These are phyloP conservation scores for Pholiota microspora DNA, from an alignment of 768 basidiomycete genomes.

Conservation along the genomic window DNA sequence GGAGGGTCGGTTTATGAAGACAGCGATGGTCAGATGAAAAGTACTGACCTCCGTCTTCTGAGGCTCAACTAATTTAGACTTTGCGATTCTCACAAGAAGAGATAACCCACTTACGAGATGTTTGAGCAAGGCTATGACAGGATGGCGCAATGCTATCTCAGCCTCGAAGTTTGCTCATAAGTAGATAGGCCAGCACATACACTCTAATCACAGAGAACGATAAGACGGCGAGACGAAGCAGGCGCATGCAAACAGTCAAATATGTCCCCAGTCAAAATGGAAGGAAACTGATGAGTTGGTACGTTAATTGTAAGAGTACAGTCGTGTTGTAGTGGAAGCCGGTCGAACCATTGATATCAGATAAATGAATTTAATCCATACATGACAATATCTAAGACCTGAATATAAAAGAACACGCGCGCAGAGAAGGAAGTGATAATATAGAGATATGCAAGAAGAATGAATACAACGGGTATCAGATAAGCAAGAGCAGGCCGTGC, in stretches of 20 bases:
- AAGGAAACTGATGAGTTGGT: background rate
- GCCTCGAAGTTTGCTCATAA: background rate
- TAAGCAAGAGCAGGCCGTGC: background rate
- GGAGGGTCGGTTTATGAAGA: no score
- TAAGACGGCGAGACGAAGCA: no score
- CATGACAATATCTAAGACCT: background rate
- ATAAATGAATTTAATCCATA: background rate
- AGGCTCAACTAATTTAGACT: no score
- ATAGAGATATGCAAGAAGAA: slow-evolving; percentile 1
- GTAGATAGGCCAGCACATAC: no score
- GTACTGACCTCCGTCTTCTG: no score
- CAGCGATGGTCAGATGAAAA: no score
- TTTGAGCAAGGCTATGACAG: background rate
- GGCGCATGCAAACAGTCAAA: no score
- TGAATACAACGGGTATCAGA: background rate
- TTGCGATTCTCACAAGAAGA: background rate
- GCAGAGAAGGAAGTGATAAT: background rate
- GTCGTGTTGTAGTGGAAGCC: background rate
- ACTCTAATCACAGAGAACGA: background rate
- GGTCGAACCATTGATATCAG: background rate
- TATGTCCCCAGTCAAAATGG: background rate
- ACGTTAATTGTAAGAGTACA: background rate
- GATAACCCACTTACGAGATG: no score
- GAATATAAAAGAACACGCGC: no score
- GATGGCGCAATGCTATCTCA: background rate